phyloP scores from a whole-genome alignment of 129 eudicot genomes.

The Pittosporum tobira region DNA sequence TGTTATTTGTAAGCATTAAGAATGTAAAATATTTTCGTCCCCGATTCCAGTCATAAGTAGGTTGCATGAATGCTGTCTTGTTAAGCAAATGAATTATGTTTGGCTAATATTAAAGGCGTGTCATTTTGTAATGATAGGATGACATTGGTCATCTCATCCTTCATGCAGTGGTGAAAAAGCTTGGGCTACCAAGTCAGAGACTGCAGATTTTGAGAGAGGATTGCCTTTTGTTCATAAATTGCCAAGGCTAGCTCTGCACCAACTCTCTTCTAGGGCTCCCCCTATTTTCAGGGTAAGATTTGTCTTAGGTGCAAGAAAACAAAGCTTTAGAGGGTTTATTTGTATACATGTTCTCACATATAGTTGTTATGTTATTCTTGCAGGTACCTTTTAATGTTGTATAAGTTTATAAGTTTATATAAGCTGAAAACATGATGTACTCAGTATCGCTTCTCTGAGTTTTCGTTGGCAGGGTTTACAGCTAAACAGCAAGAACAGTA shows the following conservation, averaged over 20 bases:
- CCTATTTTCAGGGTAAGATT: not conserved
- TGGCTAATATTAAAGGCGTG: not conserved
- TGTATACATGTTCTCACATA: not conserved
- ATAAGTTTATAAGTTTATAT: no score
- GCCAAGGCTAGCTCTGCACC: not conserved
- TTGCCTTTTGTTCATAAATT: not conserved
- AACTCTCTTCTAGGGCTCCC: not conserved
- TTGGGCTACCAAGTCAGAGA: not conserved
- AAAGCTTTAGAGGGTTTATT: not conserved
- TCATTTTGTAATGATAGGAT: not conserved
- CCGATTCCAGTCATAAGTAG: no score
- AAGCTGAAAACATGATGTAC: not conserved
- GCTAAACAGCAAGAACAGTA: not conserved
- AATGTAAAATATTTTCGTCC: no score
- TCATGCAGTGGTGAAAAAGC: not conserved
- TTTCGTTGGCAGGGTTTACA: not conserved
- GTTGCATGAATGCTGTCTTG: not conserved
- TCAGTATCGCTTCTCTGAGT: not conserved
- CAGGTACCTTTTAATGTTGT: not conserved
- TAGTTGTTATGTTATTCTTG: not conserved
- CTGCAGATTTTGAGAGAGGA: not conserved
- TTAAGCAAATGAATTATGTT: not conserved
- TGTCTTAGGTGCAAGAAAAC: no score
- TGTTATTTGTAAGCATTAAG: no score
- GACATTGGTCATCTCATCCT: not conserved